phyloP scores from a whole-genome alignment of 1,139 yeast species.

The Waltiozyma sp. region DNA sequence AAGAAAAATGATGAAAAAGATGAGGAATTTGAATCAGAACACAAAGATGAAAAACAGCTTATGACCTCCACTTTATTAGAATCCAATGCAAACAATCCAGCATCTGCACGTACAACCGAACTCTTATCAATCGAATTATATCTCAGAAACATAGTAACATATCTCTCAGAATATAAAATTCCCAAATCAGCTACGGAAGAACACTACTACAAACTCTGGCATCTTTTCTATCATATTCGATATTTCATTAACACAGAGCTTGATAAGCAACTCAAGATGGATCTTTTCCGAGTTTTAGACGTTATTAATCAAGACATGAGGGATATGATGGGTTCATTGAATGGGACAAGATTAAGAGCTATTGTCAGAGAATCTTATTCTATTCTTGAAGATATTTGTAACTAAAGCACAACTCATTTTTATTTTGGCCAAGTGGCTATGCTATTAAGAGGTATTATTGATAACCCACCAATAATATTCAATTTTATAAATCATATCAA shows the following conservation, averaged over 20 bases:
- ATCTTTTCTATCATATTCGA: neutral
- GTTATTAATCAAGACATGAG: neutral
- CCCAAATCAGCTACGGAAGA: neutral
- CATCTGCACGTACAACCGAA: neutral
- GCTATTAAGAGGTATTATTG: too few relatives aligned
- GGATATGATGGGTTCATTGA: neutral
- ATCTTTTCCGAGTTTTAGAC: neutral
- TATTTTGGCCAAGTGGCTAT: too few relatives aligned
- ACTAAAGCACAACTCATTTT: too few relatives aligned
- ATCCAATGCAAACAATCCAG: neutral
- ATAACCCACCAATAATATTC: too few relatives aligned
- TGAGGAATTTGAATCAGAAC: too few relatives aligned
- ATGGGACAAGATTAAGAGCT: neutral
- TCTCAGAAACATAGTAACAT: neutral
- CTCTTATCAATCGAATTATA: neutral
- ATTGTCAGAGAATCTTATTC: neutral
- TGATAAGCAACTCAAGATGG: neutral
- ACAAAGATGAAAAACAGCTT: too few relatives aligned
- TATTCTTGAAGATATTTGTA: too few relatives aligned
- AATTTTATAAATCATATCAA: too few relatives aligned
- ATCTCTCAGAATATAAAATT: neutral
- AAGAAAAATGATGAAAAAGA: too few relatives aligned
- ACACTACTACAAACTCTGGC: neutral
- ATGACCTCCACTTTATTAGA: too few relatives aligned
- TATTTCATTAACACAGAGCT: neutral